Percentiles rank a stretch among this genome's conserved stretches.
Conservation (phyloP, 768 basidiomycete species). For the Podaxis carcinomalis region DNA sequence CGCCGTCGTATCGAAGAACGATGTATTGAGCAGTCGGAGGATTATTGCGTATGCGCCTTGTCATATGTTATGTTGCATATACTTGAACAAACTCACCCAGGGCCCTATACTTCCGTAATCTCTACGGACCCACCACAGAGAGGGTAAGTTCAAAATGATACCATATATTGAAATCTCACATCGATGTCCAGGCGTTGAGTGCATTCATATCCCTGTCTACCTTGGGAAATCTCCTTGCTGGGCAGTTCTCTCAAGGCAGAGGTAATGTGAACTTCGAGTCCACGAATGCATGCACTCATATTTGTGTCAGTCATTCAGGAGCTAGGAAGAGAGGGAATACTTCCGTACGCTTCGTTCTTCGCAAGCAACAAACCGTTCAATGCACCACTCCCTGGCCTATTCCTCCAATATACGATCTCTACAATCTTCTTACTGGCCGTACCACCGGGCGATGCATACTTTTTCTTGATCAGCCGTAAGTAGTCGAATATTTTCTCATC, state of each 20-base stretch:
- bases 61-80: too few relatives aligned
- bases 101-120: slow-evolving; percentile 70
- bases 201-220: slow-evolving; percentile 60
- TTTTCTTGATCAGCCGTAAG: slow-evolving; percentile 61
- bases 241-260: slow-evolving; percentile 64
- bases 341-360: slow-evolving; percentile 64
- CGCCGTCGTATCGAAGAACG: slow-evolving; percentile 64
- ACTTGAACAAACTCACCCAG: slow-evolving; percentile 23
- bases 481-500: not conserved
- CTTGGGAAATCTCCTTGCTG: slow-evolving; percentile 58
- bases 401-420: slow-evolving; percentile 59
- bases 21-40: slow-evolving; percentile 59
- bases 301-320: slow-evolving; percentile 60
- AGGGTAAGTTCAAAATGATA: slow-evolving; percentile 31
- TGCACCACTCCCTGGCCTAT: slow-evolving; percentile 60
- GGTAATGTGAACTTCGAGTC: slow-evolving; percentile 29
- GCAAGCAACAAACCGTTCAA: slow-evolving; percentile 69
- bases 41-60: slow-evolving; percentile 59
- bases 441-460: slow-evolving; percentile 72
- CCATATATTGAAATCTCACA: not conserved
- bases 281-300: not conserved
- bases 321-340: slow-evolving; percentile 64
- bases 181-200: slow-evolving; percentile 44
- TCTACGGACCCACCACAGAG: slow-evolving; percentile 62
- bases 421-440: slow-evolving; percentile 48